Evolutionary conservation across 1,139 yeast species (phyloP).

Genomic region (Yamadazyma blattariae): DNA sequence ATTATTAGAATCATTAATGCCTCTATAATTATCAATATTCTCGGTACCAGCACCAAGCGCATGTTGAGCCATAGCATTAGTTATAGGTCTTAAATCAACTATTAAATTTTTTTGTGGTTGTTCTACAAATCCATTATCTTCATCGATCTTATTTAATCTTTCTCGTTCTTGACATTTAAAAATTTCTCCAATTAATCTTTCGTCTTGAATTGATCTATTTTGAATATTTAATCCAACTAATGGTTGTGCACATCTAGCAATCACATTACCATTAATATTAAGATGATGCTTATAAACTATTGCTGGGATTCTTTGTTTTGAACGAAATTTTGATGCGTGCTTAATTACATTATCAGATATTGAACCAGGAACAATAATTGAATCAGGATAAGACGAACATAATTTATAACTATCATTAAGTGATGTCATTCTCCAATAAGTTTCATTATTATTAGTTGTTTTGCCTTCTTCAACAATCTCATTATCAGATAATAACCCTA

Average conservation of each 20-base stretch:
- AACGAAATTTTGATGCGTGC: constrained; percentile 82
- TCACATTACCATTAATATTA: constrained; percentile 65
- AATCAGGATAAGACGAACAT: constrained; percentile 74
- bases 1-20: constrained; percentile 8
- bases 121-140: constrained; percentile 19
- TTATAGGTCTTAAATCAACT: constrained; percentile 87
- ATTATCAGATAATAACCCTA: constrained; percentile 36
- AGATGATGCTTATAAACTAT: constrained; percentile 68
- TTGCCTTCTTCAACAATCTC: too few species aligned
- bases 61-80: constrained; percentile 95
- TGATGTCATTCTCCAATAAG: constrained; percentile 66
- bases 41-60: constrained; percentile 98
- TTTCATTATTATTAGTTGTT: too few species aligned
- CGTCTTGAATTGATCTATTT: constrained; percentile 88
- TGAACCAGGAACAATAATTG: constrained; percentile 64
- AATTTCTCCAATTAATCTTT: constrained; percentile 70
- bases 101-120: constrained; percentile 64
- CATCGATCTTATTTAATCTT: constrained; percentile 15
- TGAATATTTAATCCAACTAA: constrained; percentile 82
- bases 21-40: constrained; percentile 78
- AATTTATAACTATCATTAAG: constrained; percentile 66
- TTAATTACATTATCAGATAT: constrained; percentile 79
- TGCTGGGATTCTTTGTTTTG: constrained; percentile 82
- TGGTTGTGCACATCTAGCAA: constrained; percentile 91
- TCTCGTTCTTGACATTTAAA: constrained; percentile 49